phyloP scores from a whole-genome alignment of 2,329 filamentous ascomycete genomes.

The Sarocladium brachiariae region DNA sequence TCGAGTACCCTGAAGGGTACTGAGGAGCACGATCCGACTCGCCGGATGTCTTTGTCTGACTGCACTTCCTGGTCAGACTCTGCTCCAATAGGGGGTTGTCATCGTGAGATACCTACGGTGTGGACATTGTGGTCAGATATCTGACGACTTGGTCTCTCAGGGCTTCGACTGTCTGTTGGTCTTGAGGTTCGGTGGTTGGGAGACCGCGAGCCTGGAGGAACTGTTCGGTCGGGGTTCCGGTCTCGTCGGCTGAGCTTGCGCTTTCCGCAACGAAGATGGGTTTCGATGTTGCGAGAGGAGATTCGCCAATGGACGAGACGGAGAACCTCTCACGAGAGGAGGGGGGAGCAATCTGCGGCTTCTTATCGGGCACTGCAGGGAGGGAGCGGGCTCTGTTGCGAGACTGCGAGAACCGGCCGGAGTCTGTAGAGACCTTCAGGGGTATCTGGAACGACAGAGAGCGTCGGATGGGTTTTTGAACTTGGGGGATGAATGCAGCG shows the following conservation, averaged over 20 bases:
- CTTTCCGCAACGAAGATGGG: neutral
- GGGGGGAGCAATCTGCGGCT: neutral
- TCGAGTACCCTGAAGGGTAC: neutral
- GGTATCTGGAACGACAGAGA: slow-evolving; percentile 1
- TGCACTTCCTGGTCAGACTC: neutral
- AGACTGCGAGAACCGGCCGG: neutral
- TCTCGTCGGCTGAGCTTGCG: neutral
- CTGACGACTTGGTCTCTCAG: neutral
- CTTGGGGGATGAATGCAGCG: too few relatives aligned
- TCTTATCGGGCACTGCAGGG: neutral
- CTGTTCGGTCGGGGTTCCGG: neutral
- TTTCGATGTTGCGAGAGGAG: slow-evolving; percentile 1
- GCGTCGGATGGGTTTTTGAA: neutral
- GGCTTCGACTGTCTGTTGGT: neutral
- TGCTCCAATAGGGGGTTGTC: too few relatives aligned
- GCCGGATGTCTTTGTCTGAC: slow-evolving; percentile 3
- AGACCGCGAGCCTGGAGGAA: slow-evolving; percentile 1
- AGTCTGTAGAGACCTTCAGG: slow-evolving; percentile 1
- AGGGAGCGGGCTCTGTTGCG: slow-evolving; percentile 1
- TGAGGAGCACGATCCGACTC: slow-evolving; percentile 1
- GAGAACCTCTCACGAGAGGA: neutral
- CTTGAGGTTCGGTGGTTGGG: neutral
- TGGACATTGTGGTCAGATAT: slow-evolving; percentile 2
- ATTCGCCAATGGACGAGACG: neutral
- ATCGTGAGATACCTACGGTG: neutral